Percentiles rank a stretch among this genome's conserved stretches.
These are phyloP conservation scores for Paradendryphiella salina DNA, from an alignment of 2,329 filamentous ascomycete genomes.

Conservation along the genomic window DNA sequence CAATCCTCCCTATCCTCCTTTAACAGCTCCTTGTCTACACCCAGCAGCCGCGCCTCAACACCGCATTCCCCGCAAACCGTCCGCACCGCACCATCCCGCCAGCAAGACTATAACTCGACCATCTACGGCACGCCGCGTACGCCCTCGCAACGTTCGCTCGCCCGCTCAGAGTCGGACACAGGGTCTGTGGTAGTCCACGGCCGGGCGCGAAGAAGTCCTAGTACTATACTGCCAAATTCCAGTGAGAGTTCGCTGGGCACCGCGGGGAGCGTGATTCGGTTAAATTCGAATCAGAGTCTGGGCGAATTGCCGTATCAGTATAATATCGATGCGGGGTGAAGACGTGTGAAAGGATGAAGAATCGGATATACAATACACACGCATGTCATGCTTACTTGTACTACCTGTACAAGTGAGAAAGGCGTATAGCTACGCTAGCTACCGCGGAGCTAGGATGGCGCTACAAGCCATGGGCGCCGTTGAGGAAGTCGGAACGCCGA, in stretches of 20 bases:
- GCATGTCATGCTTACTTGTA: neutral
- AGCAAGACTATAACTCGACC: slow-evolving; percentile 26
- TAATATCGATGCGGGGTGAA: slow-evolving; percentile 19
- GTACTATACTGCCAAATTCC: slow-evolving; percentile 38
- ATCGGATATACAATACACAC: neutral
- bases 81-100: slow-evolving; percentile 37
- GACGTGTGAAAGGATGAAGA: neutral
- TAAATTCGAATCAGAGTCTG: slow-evolving; percentile 29
- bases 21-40: slow-evolving; percentile 16
- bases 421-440: neutral
- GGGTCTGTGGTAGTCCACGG: slow-evolving; percentile 31
- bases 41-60: slow-evolving; percentile 15
- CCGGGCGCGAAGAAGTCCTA: slow-evolving; percentile 31
- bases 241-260: slow-evolving; percentile 34
- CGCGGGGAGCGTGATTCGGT: slow-evolving; percentile 32
- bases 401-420: neutral
- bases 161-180: slow-evolving; percentile 25
- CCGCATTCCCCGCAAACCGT: slow-evolving; percentile 34
- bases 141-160: slow-evolving; percentile 31
- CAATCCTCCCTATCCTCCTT: slow-evolving; percentile 27
- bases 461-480: neutral
- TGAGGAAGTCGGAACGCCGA: too few species aligned
- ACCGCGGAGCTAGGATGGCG: neutral
- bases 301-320: slow-evolving; percentile 44
- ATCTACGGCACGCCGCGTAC: slow-evolving; percentile 30